Conservation (phyloP, 1,284 basidiomycete species). For the Marasmius fiardii region DNA sequence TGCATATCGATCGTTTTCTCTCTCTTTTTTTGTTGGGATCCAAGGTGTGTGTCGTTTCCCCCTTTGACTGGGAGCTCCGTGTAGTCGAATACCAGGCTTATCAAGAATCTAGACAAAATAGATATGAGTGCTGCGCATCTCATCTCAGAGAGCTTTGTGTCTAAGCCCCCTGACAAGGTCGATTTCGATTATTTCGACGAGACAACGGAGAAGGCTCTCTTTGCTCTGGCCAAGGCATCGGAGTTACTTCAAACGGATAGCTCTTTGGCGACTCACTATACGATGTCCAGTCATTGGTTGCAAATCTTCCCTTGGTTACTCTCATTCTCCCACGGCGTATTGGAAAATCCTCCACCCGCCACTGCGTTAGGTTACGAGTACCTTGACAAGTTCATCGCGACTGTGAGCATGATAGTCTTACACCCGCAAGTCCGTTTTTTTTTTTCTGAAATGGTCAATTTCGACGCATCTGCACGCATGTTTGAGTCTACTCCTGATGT, state of each 20-base stretch:
- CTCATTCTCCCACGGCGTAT: background rate
- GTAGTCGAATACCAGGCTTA: too few species aligned
- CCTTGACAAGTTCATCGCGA: background rate
- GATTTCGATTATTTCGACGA: background rate
- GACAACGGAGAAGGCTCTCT: background rate
- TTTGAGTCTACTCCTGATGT: background rate
- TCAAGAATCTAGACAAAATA: too few species aligned
- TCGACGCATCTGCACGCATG: background rate
- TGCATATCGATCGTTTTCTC: too few species aligned
- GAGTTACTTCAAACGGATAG: background rate
- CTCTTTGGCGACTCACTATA: background rate
- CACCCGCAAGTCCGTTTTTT: background rate
- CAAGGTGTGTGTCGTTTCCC: too few species aligned
- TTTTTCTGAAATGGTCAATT: background rate
- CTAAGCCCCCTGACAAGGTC: background rate
- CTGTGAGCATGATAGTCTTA: background rate
- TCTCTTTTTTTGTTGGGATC: too few species aligned
- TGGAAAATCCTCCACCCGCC: background rate
- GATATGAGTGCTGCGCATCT: too few species aligned
- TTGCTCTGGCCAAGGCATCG: background rate
- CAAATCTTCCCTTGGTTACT: background rate
- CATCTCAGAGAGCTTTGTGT: too few species aligned
- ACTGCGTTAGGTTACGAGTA: background rate
- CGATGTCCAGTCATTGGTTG: background rate
- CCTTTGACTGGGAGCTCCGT: too few species aligned